A percentile compares a stretch with the other conserved stretches of the same genome.
Evolutionary conservation across 139 green algal genomes (phyloP).

Genomic region (Chlorella sp.): DNA sequence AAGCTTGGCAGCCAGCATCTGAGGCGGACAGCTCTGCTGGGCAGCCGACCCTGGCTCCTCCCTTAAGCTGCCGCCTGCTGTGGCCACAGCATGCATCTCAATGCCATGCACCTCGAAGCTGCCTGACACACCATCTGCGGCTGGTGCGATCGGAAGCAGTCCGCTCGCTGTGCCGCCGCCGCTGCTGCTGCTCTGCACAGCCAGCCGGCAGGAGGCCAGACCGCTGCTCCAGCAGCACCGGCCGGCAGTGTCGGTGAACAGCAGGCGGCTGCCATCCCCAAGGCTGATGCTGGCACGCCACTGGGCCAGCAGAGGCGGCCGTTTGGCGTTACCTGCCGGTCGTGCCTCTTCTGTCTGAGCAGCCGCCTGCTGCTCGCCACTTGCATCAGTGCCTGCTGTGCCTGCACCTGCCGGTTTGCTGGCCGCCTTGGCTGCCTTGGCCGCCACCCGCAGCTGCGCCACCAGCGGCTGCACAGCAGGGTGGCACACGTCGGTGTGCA

Average conservation of each 20-base stretch:
- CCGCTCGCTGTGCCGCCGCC: not conserved
- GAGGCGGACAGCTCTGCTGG: not conserved
- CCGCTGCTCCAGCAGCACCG: conserved; percentile 34
- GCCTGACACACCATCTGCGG: not conserved
- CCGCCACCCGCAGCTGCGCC: not conserved
- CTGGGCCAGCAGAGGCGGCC: not conserved
- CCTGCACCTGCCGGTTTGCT: not conserved
- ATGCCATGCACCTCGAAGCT: conserved; percentile 30
- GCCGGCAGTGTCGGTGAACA: conserved; percentile 32
- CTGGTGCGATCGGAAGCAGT: too few species aligned
- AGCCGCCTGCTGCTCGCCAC: too few species aligned
- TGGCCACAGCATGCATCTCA: conserved; percentile 28
- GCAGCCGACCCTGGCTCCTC: not conserved
- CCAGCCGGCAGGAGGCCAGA: conserved; percentile 30
- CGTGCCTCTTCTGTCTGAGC: not conserved
- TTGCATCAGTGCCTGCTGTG: too few species aligned
- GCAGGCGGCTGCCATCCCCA: conserved; percentile 43
- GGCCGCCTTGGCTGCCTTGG: not conserved
- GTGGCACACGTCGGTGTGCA: conserved; percentile 18
- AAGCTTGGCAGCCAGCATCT: conserved; percentile 26
- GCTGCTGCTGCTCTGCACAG: not conserved
- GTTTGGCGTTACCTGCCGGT: not conserved
- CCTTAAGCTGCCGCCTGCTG: not conserved
- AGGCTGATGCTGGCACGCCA: conserved; percentile 30
- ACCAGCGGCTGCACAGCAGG: conserved; percentile 10